Conservation (phyloP, 2,329 filamentous ascomycete genomes). For the Furcasterigmium sp. region DNA sequence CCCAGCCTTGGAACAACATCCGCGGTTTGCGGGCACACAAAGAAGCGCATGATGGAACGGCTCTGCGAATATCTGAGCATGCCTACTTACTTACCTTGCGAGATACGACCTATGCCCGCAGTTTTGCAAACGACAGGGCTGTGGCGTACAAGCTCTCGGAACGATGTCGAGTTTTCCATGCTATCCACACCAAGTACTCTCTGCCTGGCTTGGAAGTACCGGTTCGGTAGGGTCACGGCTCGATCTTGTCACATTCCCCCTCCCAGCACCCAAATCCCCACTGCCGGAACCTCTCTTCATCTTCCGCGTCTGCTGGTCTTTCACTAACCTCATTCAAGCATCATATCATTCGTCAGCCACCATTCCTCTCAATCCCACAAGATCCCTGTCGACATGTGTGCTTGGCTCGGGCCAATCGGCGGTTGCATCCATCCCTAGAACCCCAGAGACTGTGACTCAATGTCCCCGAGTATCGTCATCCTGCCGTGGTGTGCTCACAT, state of each 20-base stretch:
- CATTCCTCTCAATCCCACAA: not conserved
- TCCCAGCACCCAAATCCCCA: not conserved
- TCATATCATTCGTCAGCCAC: not conserved
- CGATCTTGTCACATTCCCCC: too few species aligned
- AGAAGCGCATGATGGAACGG: too few species aligned
- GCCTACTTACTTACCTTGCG: too few species aligned
- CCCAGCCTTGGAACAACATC: not conserved
- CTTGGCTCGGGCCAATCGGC: not conserved
- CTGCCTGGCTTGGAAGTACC: too few species aligned
- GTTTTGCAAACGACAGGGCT: not conserved
- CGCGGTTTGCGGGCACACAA: too few species aligned
- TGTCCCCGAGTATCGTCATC: not conserved
- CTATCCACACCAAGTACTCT: too few species aligned
- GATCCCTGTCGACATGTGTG: not conserved
- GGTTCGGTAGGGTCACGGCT: too few species aligned
- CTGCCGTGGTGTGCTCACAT: not conserved
- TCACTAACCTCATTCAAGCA: not conserved
- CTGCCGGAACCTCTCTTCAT: not conserved
- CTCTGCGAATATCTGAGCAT: too few species aligned
- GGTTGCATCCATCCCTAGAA: not conserved
- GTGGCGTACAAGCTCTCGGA: not conserved
- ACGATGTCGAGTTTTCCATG: not conserved
- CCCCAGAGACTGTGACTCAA: not conserved
- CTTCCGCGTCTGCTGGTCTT: not conserved
- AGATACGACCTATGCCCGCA: too few species aligned